Base-by-base conservation (phyloP, 441 rosid genomes). In the Hypseocharis bilobata region DNA sequence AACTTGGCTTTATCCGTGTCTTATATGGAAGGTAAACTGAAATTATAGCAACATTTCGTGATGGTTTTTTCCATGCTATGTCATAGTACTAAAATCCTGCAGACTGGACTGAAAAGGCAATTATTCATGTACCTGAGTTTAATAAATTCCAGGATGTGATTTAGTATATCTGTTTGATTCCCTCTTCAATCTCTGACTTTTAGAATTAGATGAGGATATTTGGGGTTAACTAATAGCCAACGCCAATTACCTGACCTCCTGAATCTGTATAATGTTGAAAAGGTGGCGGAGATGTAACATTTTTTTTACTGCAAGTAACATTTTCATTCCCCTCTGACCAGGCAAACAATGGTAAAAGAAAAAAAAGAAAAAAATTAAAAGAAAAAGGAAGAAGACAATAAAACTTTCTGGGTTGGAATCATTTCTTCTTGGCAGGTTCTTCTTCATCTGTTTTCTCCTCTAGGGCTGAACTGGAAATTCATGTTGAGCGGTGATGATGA, bases 1-100 rank as follows among this genome's bases (percentile, higher is more conserved):
- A 80, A 74, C 71, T 78, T 79, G 83, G 83, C 70, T 88, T 86
- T 72, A 76, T 86, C 58, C 86, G 67, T 80, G 77, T 86, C 74
- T 74, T 88, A 69, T 58, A 76, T 76, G 97, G 91, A 85, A 90
- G 97, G 98, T 92, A 85, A 64, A 60, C 27, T 58, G 49, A 44
- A 63, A 17, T 62, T 16, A 52, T 45, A 23, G n/a, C 49, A n/a
- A 51, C 29, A 30, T 45, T 62, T 60, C 49, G 44, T 28, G 23
- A 17, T 57, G 54, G 16, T 5, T 19, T 49, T 64, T 7, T 32
- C 14, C 54, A 3, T 32, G 11, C 59, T 20, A 30, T 23, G 4
- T 32, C 17, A 64, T 60, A 16, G 6, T 40, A 40, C 26, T 44
- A 3, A 29, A 63, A 32, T 22, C 32, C 34, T 27, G 62, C 19